Evolutionary conservation across 129 eudicot species (phyloP).

Genomic region (Pittosporum tobira): DNA sequence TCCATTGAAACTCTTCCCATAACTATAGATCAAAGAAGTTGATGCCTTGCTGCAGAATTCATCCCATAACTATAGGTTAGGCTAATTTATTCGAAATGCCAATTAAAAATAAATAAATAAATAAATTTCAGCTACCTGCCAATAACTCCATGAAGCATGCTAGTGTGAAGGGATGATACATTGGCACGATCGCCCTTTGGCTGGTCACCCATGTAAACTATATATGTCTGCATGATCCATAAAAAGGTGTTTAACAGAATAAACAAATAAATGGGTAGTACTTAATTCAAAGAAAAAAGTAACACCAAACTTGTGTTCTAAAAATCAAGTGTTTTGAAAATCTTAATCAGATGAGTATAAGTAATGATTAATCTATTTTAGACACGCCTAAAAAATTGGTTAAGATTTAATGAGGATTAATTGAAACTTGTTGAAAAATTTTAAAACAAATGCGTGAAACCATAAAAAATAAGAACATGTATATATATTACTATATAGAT

Average conservation of each 20-base stretch:
- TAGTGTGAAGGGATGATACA: constrained; percentile 21
- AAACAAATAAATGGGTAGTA: no score
- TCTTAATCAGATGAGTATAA: no score
- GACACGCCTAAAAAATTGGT: no score
- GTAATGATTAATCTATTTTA: no score
- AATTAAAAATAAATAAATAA: not conserved
- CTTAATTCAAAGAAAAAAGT: not conserved
- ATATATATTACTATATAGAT: no score
- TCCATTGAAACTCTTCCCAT: constrained; percentile 7
- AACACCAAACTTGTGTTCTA: no score
- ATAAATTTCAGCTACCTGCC: constrained; percentile 21
- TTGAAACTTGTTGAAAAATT: no score
- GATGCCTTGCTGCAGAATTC: constrained; percentile 8
- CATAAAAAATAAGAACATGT: not conserved
- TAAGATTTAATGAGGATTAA: no score
- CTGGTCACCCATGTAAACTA: constrained; percentile 46
- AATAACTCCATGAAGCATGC: constrained; percentile 28
- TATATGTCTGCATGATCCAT: constrained; percentile 25
- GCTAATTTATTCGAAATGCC: not conserved
- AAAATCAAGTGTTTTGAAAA: no score
- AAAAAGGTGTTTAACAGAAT: not conserved
- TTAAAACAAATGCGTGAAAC: no score
- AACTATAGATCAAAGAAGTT: constrained; percentile 6
- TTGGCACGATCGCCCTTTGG: constrained; percentile 27
- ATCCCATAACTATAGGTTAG: not conserved